These are phyloP conservation scores for Saprolegnia diclina DNA, from an alignment of 352 stramenopile species.

Conservation along the genomic window DNA sequence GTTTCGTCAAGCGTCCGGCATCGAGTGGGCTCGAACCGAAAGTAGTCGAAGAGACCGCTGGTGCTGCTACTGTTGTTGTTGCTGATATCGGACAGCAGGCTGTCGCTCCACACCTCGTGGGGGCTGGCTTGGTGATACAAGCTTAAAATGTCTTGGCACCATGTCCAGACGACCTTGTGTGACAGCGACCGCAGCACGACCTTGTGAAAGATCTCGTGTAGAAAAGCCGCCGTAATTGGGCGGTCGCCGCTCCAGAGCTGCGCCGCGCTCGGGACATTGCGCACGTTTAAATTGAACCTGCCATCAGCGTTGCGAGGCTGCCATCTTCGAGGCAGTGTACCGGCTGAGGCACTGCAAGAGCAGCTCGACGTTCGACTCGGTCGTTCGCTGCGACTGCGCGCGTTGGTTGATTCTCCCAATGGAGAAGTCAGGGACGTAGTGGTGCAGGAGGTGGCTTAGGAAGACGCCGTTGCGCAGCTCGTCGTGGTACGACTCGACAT, in stretches of 20 bases:
- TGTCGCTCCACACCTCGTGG: background rate
- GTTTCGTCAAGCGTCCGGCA: background rate
- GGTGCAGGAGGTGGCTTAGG: constrained; percentile 9
- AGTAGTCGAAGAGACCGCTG: background rate
- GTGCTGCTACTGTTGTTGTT: background rate
- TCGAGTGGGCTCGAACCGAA: constrained; percentile 3
- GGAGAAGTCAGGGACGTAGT: constrained; percentile 3
- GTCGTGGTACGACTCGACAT: background rate
- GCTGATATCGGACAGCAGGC: background rate
- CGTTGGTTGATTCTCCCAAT: background rate
- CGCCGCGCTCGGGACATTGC: background rate
- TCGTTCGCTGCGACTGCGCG: constrained; percentile 4
- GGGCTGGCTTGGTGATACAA: background rate
- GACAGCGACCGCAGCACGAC: constrained; percentile 4
- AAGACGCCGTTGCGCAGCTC: constrained; percentile 23
- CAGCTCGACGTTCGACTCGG: constrained; percentile 10
- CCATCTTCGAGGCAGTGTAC: background rate
- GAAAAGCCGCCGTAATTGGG: background rate
- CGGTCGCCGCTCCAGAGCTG: constrained; percentile 12
- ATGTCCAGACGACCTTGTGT: background rate
- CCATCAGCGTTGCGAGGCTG: background rate
- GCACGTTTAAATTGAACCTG: constrained; percentile 11
- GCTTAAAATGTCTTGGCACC: constrained; percentile 11
- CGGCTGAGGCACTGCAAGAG: constrained; percentile 19
- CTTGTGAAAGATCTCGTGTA: constrained; percentile 21